phyloP scores from a whole-genome alignment of 2,329 filamentous ascomycete species.

The Colletotrichum sp. region DNA sequence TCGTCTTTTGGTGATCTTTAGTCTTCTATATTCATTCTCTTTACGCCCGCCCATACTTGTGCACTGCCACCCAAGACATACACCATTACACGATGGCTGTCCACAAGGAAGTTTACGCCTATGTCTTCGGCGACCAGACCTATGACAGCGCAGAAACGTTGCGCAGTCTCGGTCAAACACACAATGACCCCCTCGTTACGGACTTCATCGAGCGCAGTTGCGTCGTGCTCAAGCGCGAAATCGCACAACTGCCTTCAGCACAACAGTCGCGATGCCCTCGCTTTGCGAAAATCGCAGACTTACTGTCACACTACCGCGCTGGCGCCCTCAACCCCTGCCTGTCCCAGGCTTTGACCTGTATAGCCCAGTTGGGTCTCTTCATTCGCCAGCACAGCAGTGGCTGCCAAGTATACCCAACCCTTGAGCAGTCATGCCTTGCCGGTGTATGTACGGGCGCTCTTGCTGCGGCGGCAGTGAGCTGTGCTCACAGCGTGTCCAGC shows the following conservation, averaged over 20 bases:
- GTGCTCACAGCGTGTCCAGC: not conserved
- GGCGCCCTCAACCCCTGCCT: not conserved
- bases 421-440: not conserved
- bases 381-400: slow-evolving; percentile 3
- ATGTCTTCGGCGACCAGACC: slow-evolving; percentile 9
- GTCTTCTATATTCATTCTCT: not conserved
- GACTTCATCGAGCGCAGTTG: slow-evolving; percentile 6
- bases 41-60: not conserved
- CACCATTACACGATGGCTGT: not conserved
- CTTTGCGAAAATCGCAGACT: not conserved
- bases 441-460: not conserved
- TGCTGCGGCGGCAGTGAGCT: not conserved
- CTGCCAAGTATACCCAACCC: not conserved
- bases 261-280: not conserved
- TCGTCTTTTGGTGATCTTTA: not conserved
- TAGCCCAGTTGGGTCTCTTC: slow-evolving; percentile 3
- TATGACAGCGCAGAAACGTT: not conserved
- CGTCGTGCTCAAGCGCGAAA: not conserved
- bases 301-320: not conserved
- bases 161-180: not conserved
- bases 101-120: not conserved
- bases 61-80: not conserved
- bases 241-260: not conserved
- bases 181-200: not conserved
- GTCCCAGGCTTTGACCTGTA: not conserved